phyloP scores from a whole-genome alignment of 2,329 filamentous ascomycete species.

The Xylaria multiplex region DNA sequence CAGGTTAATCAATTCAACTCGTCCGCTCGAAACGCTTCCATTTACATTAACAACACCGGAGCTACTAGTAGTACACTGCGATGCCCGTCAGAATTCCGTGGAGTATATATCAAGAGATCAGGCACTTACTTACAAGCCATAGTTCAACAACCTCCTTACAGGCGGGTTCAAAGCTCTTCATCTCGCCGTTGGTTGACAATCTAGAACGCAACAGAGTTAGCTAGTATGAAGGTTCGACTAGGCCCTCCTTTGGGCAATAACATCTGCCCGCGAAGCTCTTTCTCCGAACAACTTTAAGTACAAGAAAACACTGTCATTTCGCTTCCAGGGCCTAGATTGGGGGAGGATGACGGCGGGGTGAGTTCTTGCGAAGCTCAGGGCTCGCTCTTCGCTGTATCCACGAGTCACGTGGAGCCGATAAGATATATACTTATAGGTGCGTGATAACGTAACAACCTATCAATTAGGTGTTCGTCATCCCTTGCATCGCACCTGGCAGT shows the following conservation, averaged over 20 bases:
- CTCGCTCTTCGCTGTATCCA: slow-evolving; percentile 72
- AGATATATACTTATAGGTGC: slow-evolving; percentile 20
- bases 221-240: slow-evolving; percentile 49
- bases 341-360: slow-evolving; percentile 99
- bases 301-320: slow-evolving; percentile 97
- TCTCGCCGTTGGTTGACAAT: slow-evolving; percentile 8
- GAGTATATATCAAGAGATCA: background rate
- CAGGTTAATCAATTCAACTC: slow-evolving; percentile 38
- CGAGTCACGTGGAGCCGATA: slow-evolving; percentile 30
- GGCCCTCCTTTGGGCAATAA: too few species aligned
- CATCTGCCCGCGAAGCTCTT: slow-evolving; percentile 52
- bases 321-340: slow-evolving; percentile 80
- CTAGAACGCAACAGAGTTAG: slow-evolving; percentile 48
- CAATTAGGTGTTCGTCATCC: too few species aligned
- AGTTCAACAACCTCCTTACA: slow-evolving; percentile 99
- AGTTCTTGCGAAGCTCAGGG: slow-evolving; percentile 99
- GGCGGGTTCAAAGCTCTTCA: slow-evolving; percentile 73
- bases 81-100: slow-evolving; percentile 43
- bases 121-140: slow-evolving; percentile 87
- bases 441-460: too few species aligned
- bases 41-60: slow-evolving; percentile 99
- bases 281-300: slow-evolving; percentile 98
- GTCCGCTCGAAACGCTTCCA: slow-evolving; percentile 46
- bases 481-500: too few species aligned
- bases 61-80: slow-evolving; percentile 98